Percentiles rank a stretch among this genome's conserved stretches.
phyloP scores from a whole-genome alignment of 331 rosid species.

The Malus hybrid region DNA sequence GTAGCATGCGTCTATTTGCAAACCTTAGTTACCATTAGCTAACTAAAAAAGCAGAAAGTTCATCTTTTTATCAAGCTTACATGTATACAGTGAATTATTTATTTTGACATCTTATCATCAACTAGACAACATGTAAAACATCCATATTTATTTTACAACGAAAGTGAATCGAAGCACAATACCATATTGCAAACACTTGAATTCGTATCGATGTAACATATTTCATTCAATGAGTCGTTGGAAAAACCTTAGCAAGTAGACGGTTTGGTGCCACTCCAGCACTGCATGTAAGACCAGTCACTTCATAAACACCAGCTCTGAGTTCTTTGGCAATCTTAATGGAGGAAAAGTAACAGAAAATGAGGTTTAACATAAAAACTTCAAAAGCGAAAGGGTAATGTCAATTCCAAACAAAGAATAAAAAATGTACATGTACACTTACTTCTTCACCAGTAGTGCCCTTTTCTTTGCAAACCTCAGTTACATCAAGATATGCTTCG shows the following conservation, averaged over 20 bases:
- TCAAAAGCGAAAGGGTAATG: background rate
- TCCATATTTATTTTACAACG: background rate
- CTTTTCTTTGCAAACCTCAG: conserved; percentile 72
- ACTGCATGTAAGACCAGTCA: conserved; percentile 92
- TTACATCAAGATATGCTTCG: conserved; percentile 94
- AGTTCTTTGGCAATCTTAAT: conserved; percentile 75
- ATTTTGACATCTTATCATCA: background rate
- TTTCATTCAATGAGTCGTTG: conserved; percentile 5
- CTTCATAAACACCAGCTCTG: conserved; percentile 59
- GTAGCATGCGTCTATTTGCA: background rate
- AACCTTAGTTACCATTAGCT: background rate
- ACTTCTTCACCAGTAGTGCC: conserved; percentile 59
- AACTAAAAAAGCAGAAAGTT: background rate
- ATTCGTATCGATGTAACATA: background rate
- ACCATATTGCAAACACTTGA: background rate
- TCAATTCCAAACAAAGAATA: background rate
- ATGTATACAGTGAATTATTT: background rate
- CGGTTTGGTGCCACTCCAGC: conserved; percentile 97
- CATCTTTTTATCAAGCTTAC: background rate
- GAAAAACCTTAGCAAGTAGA: conserved; percentile 78
- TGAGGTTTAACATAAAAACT: conserved; percentile 7
- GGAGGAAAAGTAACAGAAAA: conserved; percentile 11
- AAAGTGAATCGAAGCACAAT: background rate
- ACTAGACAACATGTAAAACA: background rate
- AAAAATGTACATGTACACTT: conserved; percentile 1